Evolutionary conservation across 768 basidiomycete species (phyloP).

Genomic region (Termitomyces heimii): DNA sequence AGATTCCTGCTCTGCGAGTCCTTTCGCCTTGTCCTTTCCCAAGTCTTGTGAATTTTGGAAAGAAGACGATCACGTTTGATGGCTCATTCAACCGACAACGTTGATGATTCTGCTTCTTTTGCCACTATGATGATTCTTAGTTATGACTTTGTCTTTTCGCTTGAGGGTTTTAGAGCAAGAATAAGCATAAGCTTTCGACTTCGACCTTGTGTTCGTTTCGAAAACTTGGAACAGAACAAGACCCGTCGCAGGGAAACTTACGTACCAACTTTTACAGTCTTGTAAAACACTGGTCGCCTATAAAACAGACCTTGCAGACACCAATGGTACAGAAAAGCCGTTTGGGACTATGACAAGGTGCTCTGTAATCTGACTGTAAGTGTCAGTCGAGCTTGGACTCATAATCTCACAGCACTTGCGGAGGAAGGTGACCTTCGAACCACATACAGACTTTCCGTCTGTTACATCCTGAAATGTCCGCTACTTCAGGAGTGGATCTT

Average conservation of each 20-base stretch:
- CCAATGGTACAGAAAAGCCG: slow-evolving; percentile 25
- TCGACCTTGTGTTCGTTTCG: background rate
- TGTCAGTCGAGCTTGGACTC: slow-evolving; percentile 52
- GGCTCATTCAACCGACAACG: background rate
- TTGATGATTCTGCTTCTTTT: slow-evolving; percentile 4
- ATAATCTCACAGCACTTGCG: slow-evolving; percentile 30
- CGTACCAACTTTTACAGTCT: too few relatives aligned
- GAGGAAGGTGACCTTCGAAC: slow-evolving; percentile 38
- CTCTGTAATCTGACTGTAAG: slow-evolving; percentile 48
- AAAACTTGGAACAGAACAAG: too few relatives aligned
- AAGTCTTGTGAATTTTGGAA: background rate
- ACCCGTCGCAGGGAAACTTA: background rate
- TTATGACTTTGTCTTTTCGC: slow-evolving; percentile 10
- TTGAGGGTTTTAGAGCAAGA: background rate
- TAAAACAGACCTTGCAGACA: background rate
- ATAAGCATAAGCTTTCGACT: background rate
- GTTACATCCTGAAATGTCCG: background rate
- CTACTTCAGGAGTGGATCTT: too few relatives aligned
- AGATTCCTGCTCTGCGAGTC: background rate
- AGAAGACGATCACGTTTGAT: background rate
- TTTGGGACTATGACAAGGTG: too few relatives aligned
- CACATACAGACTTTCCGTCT: too few relatives aligned
- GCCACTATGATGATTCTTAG: slow-evolving; percentile 24
- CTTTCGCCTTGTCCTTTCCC: background rate
- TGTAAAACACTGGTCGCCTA: background rate